Conservation (phyloP, 2,329 filamentous ascomycete genomes). For the Ceratocystis cubensis region DNA sequence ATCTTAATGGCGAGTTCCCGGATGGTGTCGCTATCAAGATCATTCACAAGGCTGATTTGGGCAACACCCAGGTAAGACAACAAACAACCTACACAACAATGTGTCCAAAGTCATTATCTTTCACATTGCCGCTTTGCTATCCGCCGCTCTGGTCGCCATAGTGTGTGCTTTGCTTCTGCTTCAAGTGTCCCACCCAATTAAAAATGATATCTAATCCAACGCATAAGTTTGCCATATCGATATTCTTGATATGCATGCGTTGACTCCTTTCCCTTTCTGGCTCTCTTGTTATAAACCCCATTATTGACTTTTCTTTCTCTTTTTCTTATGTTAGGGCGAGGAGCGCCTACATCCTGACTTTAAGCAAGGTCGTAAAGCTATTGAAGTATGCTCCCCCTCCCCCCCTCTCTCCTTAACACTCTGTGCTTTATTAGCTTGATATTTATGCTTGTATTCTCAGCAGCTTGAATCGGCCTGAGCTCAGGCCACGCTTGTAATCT, state of each 20-base stretch:
- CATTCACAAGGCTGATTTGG: conserved; percentile 98
- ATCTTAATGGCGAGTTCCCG: conserved; percentile 54
- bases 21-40: conserved; percentile 90
- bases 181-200: background rate
- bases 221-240: background rate
- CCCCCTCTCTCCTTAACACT: conserved; percentile 6
- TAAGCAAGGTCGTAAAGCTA: conserved; percentile 85
- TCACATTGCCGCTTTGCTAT: conserved; percentile 23
- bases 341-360: conserved; percentile 92
- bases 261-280: background rate
- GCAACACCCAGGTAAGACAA: conserved; percentile 84
- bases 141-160: background rate
- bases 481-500: background rate
- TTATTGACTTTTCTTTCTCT: conserved; percentile 23
- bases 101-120: conserved; percentile 20
- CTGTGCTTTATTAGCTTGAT: conserved; percentile 21
- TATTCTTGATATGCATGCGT: background rate
- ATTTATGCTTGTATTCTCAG: background rate
- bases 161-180: background rate
- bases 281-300: background rate
- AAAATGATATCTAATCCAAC: background rate
- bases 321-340: conserved; percentile 52
- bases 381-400: conserved; percentile 62
- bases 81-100: background rate
- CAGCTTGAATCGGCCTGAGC: background rate